Base-by-base conservation (phyloP, 2,329 filamentous ascomycete genomes). In the Penicillium sp. region DNA sequence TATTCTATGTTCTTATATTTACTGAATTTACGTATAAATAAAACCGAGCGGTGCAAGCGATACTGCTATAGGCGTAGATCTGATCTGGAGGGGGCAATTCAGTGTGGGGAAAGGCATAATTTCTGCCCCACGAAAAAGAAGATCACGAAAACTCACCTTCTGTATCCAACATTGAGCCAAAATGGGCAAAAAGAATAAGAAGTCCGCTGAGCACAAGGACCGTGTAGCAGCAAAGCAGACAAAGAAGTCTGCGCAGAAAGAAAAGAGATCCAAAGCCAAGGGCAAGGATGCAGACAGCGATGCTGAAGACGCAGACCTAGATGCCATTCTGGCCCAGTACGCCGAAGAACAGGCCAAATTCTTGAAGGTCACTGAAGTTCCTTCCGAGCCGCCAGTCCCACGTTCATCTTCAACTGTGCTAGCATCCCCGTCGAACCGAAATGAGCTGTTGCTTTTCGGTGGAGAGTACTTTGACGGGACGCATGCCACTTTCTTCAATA, bases 381-480 rank as follows among this genome's bases (percentile, higher is more conserved):
- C 88, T 25, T 84, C 83, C 43, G 84, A 80, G 3, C 89, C 93
- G 19, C 94, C 94, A 1, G 85, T 86, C 54, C 85, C 92, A 23
- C 86, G 94, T 52, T 86, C 89, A 23, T 93, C 92, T 7, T 85
- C 91, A 8, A 91, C 90, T 0, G 79, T 99, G 58, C 83, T 97
- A 65, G 91, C 91, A 21, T 93, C 89, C 40, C 94, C 94, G 1
- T 85, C 88, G 33, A 93, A 95, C 76, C 85, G 84, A 68, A 95
- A 94, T 75, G 92, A 95, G 73, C 78, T 99, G 56, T 87, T 97
- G 64, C 79, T 97, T 6, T 99, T 95, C 74, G 94, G 93, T 17
- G 94, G 94, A 64, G 94, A 99, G 79, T 95, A 93, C 71, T 97
- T 91, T 78, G 96, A 97, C 76, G 94, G 94, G 5, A 89, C 90